These are phyloP conservation scores for Sonneratia caseolaris DNA, from an alignment of 345 rosid genomes.

Conservation along the genomic window DNA sequence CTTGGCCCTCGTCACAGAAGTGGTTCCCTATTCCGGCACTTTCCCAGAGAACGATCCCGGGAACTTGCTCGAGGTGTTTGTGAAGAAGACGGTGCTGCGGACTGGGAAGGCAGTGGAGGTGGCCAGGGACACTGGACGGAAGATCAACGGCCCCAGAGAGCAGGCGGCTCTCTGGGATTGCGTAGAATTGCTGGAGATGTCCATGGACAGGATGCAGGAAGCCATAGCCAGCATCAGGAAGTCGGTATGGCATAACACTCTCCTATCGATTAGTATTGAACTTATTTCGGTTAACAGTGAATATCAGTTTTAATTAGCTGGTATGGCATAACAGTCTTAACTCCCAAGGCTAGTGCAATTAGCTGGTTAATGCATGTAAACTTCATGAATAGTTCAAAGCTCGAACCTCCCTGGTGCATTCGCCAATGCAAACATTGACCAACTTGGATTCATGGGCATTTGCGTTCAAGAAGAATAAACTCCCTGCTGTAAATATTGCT, in stretches of 20 bases:
- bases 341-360: no score
- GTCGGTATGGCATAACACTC: not conserved
- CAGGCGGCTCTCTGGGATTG: constrained; percentile 39
- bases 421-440: no score
- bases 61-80: constrained; percentile 26
- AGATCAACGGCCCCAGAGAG: constrained; percentile 29
- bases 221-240: constrained; percentile 38
- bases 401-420: no score
- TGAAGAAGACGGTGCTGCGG: constrained; percentile 21
- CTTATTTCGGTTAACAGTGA: accelerated
- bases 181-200: constrained; percentile 46
- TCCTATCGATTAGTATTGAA: not conserved
- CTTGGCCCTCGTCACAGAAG: constrained; percentile 27
- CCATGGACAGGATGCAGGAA: constrained; percentile 36
- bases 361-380: no score
- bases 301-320: not conserved
- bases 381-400: no score
- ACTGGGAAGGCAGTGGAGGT: constrained; percentile 15
- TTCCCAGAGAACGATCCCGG: constrained; percentile 14
- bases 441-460: no score
- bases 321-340: no score
- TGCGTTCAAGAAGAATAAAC: no score
- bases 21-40: constrained; percentile 13
- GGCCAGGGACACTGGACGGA: constrained; percentile 10
- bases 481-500: no score